A percentile compares a stretch with the other conserved stretches of the same genome.
Conservation (phyloP, 2,329 filamentous ascomycete species). For the Calonectria naviculata region DNA sequence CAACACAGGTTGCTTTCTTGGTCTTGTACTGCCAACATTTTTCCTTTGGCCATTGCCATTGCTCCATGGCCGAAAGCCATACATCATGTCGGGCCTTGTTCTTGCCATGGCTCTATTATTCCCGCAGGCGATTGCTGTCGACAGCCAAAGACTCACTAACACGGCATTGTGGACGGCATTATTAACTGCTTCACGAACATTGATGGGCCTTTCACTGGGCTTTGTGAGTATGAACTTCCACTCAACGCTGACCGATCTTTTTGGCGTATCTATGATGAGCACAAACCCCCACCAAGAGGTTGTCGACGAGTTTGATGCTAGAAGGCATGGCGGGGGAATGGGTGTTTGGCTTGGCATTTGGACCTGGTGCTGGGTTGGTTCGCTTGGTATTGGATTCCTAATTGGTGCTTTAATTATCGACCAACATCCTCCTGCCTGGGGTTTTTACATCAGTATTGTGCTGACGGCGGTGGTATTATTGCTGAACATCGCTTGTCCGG, state of each 20-base stretch:
- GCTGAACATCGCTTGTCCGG: constrained; percentile 77
- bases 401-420: constrained; percentile 78
- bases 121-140: constrained; percentile 77
- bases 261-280: constrained; percentile 80
- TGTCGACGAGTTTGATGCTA: constrained; percentile 74
- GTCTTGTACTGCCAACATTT: constrained; percentile 76
- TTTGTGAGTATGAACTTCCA: constrained; percentile 84
- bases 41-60: constrained; percentile 80
- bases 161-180: constrained; percentile 66
- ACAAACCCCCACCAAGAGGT: constrained; percentile 78
- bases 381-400: constrained; percentile 77
- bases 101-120: constrained; percentile 80
- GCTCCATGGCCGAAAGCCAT: constrained; percentile 81
- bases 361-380: constrained; percentile 82
- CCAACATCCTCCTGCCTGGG: constrained; percentile 73
- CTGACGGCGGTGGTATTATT: constrained; percentile 73
- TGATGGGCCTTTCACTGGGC: constrained; percentile 77
- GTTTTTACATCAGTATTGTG: constrained; percentile 79
- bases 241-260: constrained; percentile 77
- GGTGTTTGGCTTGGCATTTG: constrained; percentile 84
- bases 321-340: constrained; percentile 81
- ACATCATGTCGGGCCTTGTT: constrained; percentile 75
- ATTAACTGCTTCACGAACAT: constrained; percentile 70
- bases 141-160: constrained; percentile 65
- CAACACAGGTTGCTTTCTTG: constrained; percentile 78